A percentile compares a stretch with the other conserved stretches of the same genome.
These are phyloP conservation scores for Prunus mongolica DNA, from an alignment of 306 rosid species.

Conservation along the genomic window DNA sequence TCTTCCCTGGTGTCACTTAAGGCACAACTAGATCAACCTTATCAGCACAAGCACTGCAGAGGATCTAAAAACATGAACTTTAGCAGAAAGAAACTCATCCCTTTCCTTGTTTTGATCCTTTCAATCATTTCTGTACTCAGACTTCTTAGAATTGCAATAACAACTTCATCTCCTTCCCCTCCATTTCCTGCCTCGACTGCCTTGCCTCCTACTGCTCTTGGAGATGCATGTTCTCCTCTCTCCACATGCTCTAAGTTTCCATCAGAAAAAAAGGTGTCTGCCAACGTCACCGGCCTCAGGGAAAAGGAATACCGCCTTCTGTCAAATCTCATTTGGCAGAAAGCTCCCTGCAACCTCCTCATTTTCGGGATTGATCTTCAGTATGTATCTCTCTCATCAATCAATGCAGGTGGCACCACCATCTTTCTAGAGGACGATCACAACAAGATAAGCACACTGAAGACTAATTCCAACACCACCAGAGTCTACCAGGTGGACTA, in stretches of 20 bases:
- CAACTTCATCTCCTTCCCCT: constrained; percentile 41
- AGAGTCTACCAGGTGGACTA: constrained; percentile 51
- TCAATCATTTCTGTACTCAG: constrained; percentile 54
- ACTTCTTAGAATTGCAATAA: constrained; percentile 53
- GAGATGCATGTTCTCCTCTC: constrained; percentile 19
- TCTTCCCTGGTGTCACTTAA: constrained; percentile 33
- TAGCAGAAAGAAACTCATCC: constrained; percentile 59
- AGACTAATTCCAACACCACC: constrained; percentile 43
- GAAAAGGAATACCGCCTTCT: constrained; percentile 68
- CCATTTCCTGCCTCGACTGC: constrained; percentile 16
- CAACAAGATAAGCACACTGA: constrained; percentile 33
- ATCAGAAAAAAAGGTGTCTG: constrained; percentile 10
- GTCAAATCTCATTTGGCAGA: constrained; percentile 49
- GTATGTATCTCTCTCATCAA: constrained; percentile 56
- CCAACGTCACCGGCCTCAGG: constrained; percentile 31
- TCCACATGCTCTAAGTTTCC: constrained; percentile 19
- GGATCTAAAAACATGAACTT: constrained; percentile 52
- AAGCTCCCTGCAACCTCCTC: constrained; percentile 83
- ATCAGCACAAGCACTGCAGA: constrained; percentile 23
- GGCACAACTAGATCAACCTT: constrained; percentile 31
- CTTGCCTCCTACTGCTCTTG: constrained; percentile 27
- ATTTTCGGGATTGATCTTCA: constrained; percentile 71
- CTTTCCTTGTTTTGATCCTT: constrained; percentile 58
- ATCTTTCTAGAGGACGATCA: constrained; percentile 64
- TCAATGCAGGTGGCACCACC: constrained; percentile 71